phyloP scores from a whole-genome alignment of 75 land plant species.

The Cryptomeria japonica region DNA sequence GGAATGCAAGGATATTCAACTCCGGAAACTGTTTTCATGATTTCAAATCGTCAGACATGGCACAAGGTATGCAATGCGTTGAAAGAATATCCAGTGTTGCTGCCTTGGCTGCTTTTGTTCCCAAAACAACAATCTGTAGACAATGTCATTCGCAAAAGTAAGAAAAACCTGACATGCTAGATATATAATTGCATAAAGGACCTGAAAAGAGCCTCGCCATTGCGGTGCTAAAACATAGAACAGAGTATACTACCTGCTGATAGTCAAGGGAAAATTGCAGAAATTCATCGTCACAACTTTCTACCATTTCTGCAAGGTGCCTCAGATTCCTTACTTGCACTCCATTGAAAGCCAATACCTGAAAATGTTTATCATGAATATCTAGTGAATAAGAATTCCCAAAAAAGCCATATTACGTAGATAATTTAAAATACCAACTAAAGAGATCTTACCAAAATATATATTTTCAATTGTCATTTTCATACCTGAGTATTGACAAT shows the following conservation, averaged over 20 bases:
- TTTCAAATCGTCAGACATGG: constrained; percentile 91
- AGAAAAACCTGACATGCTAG: background rate
- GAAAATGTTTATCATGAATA: background rate
- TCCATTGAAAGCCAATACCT: constrained; percentile 90
- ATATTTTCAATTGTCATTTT: background rate
- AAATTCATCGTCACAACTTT: constrained; percentile 80
- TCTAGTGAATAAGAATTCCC: background rate
- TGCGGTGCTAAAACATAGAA: constrained; percentile 9
- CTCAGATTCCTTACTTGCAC: constrained; percentile 87
- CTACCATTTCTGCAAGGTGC: constrained; percentile 86
- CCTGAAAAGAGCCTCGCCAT: background rate
- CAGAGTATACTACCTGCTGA: constrained; percentile 67
- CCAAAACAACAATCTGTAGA: constrained; percentile 81
- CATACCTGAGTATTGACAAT: constrained; percentile 93
- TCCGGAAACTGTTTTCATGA: constrained; percentile 16
- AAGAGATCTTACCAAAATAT: background rate
- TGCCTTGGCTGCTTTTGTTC: constrained; percentile 72
- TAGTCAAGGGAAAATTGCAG: constrained; percentile 86
- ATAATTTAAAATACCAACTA: background rate
- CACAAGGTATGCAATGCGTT: constrained; percentile 95
- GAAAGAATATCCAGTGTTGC: constrained; percentile 84
- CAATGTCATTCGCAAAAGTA: background rate
- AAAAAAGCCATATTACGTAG: background rate
- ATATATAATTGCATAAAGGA: background rate
- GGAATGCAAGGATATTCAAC: background rate